Conservation (phyloP, 805 yeast species). For the Yarrowia keelungensis region DNA sequence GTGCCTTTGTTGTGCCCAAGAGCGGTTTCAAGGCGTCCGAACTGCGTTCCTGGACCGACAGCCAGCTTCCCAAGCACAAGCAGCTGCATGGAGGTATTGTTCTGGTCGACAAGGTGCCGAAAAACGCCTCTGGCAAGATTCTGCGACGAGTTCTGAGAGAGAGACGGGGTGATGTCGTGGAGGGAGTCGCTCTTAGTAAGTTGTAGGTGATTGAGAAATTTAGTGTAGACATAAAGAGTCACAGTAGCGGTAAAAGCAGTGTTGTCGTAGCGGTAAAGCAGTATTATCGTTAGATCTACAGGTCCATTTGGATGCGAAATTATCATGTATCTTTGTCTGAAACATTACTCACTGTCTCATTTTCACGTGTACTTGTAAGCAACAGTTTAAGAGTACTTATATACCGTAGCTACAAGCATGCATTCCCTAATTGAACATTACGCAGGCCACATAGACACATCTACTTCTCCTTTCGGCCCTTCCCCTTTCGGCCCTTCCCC, state of each 20-base stretch:
- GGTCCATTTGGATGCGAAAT: too few relatives aligned
- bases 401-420: too few relatives aligned
- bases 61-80: slow-evolving; percentile 51
- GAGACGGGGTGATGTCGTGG: slow-evolving; percentile 43
- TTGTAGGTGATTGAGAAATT: not conserved
- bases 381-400: too few relatives aligned
- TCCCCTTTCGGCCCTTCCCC: too few relatives aligned
- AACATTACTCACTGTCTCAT: too few relatives aligned
- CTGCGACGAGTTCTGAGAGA: slow-evolving; percentile 89
- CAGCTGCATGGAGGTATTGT: slow-evolving; percentile 59
- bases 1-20: slow-evolving; percentile 49
- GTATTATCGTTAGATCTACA: too few relatives aligned
- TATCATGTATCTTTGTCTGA: too few relatives aligned
- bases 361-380: too few relatives aligned
- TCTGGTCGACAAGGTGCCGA: slow-evolving; percentile 83
- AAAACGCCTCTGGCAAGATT: slow-evolving; percentile 93
- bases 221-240: too few relatives aligned
- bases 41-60: slow-evolving; percentile 48
- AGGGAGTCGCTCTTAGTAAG: slow-evolving; percentile 33
- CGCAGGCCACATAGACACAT: not conserved
- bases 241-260: too few relatives aligned
- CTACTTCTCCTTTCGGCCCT: slow-evolving; percentile 51
- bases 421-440: not conserved
- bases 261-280: too few relatives aligned
- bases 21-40: slow-evolving; percentile 6